Conservation (phyloP, 257 asterid species). For the Salvia miltiorrhiza region DNA sequence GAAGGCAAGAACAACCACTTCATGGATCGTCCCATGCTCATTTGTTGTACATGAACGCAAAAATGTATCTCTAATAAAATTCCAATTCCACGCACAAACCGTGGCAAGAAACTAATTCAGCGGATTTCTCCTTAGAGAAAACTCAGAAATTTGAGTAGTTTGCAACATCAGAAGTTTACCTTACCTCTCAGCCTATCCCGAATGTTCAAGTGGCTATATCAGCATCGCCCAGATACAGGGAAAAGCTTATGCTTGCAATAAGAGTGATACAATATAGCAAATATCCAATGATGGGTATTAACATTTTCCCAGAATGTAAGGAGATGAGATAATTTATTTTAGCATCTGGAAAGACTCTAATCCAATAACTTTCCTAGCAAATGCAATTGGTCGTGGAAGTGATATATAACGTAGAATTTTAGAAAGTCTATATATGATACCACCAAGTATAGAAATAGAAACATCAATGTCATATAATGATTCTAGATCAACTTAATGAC, state of each 20-base stretch:
- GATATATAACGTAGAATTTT: too few relatives aligned
- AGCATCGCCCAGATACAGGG: not conserved
- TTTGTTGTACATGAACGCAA: slow-evolving; percentile 24
- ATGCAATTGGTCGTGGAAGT: too few relatives aligned
- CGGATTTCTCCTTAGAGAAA: slow-evolving; percentile 29
- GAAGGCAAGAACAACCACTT: slow-evolving; percentile 36
- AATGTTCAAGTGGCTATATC: not conserved
- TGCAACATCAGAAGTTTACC: not conserved
- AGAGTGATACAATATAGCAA: not conserved
- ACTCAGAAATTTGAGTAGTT: slow-evolving; percentile 14
- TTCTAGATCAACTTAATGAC: not conserved
- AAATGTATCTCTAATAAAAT: slow-evolving; percentile 6
- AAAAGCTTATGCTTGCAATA: not conserved
- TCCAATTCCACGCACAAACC: slow-evolving; percentile 4
- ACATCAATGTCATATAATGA: not conserved
- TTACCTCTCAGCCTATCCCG: slow-evolving; percentile 8
- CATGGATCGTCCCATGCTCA: slow-evolving; percentile 28
- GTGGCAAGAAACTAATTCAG: slow-evolving; percentile 13
- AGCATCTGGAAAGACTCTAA: not conserved
- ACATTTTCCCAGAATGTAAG: not conserved
- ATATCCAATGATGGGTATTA: not conserved
- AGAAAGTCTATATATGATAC: too few relatives aligned
- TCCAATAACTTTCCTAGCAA: not conserved
- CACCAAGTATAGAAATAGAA: too few relatives aligned
- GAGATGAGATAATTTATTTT: too few relatives aligned